Evolutionary conservation across 192 early-diverging fungal genomes (phyloP).

Genomic region (Anaeromyces robustus): DNA sequence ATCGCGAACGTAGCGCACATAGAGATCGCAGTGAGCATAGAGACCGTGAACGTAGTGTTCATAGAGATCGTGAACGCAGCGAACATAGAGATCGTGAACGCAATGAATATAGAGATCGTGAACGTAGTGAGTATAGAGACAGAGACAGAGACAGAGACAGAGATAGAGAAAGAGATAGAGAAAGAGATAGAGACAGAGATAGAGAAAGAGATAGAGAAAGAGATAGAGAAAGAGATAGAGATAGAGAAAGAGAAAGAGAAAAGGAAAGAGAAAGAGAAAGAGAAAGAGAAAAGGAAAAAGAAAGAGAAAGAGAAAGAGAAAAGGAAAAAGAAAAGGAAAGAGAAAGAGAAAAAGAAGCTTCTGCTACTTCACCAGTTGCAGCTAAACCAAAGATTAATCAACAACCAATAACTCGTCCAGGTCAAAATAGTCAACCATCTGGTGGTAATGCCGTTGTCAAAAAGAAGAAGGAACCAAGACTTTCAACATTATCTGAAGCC

Average conservation of each 20-base stretch:
- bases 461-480: constrained; percentile 59
- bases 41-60: not conserved
- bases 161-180: constrained; percentile 4
- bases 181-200: constrained; percentile 4
- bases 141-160: not conserved
- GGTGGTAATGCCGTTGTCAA: constrained; percentile 28
- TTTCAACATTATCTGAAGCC: constrained; percentile 76
- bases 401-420: constrained; percentile 3
- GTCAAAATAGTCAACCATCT: constrained; percentile 13
- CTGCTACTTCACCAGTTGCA: constrained; percentile 8
- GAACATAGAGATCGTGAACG: not conserved
- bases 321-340: constrained; percentile 9
- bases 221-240: constrained; percentile 4
- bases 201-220: not conserved
- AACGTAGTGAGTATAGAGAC: not conserved
- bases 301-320: constrained; percentile 5
- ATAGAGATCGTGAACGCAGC: not conserved
- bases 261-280: constrained; percentile 5
- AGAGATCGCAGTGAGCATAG: not conserved
- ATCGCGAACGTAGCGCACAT: not conserved
- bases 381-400: constrained; percentile 3
- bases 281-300: not conserved
- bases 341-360: constrained; percentile 13
- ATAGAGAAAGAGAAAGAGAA: constrained; percentile 7
- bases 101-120: constrained; percentile 7